Conservation (phyloP, 768 basidiomycete genomes). For the Suillus plorans region DNA sequence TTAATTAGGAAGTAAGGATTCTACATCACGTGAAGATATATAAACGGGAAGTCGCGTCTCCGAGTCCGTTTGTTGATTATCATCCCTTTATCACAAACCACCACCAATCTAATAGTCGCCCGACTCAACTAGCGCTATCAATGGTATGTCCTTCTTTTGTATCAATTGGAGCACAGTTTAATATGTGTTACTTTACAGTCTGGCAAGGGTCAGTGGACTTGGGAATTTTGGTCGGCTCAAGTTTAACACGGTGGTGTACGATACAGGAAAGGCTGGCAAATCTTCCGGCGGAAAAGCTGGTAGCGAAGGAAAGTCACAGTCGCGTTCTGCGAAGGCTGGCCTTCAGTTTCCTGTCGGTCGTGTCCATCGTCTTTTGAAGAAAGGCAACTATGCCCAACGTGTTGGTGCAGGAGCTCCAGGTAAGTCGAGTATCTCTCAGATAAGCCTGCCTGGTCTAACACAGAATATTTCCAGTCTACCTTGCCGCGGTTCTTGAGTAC, state of each 20-base stretch:
- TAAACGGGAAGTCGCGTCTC: slow-evolving; percentile 31
- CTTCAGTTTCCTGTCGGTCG: slow-evolving; percentile 90
- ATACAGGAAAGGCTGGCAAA: slow-evolving; percentile 48
- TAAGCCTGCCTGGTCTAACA: not conserved
- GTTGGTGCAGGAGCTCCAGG: slow-evolving; percentile 89
- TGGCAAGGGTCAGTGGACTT: slow-evolving; percentile 28
- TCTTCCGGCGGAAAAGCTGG: slow-evolving; percentile 49
- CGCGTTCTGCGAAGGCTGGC: slow-evolving; percentile 72
- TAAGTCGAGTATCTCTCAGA: slow-evolving; percentile 26
- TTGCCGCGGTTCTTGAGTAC: slow-evolving; percentile 89
- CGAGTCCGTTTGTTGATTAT: slow-evolving; percentile 29
- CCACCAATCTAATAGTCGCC: slow-evolving; percentile 16
- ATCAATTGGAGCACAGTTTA: slow-evolving; percentile 6
- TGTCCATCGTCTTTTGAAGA: slow-evolving; percentile 86
- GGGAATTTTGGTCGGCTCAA: not conserved
- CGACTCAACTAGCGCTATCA: slow-evolving; percentile 14
- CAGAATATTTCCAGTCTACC: slow-evolving; percentile 57
- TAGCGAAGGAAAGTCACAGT: slow-evolving; percentile 55
- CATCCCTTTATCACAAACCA: slow-evolving; percentile 31
- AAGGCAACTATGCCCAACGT: slow-evolving; percentile 85
- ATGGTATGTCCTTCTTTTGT: slow-evolving; percentile 22
- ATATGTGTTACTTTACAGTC: slow-evolving; percentile 18
- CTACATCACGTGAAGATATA: slow-evolving; percentile 32
- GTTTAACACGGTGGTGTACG: slow-evolving; percentile 29
- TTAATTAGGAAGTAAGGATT: slow-evolving; percentile 18